Conservation (phyloP, 2,329 filamentous ascomycete species). For the Aspergillus sp. region DNA sequence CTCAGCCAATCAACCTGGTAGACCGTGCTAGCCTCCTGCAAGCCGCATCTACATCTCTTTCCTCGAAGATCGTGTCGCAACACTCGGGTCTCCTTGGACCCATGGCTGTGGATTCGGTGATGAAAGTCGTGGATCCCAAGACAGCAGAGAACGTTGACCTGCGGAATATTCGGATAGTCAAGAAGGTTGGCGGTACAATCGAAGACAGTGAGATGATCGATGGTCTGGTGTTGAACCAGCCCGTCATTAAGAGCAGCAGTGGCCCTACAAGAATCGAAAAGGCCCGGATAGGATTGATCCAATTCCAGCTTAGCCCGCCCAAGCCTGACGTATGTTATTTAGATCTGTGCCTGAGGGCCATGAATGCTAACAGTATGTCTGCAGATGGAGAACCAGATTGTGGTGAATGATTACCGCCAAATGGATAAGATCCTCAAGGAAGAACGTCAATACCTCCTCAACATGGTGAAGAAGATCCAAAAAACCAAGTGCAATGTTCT, state of each 20-base stretch:
- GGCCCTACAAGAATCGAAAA: constrained; percentile 93
- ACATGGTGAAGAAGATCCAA: constrained; percentile 99
- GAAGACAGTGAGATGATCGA: constrained; percentile 97
- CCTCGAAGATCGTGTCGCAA: constrained; percentile 97
- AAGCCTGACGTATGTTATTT: constrained; percentile 75
- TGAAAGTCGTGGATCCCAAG: constrained; percentile 91
- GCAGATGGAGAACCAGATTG: constrained; percentile 98
- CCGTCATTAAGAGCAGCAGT: constrained; percentile 85
- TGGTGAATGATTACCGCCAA: constrained; percentile 98
- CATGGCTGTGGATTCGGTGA: constrained; percentile 95
- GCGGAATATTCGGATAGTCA: constrained; percentile 91
- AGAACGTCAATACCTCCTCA: constrained; percentile 93
- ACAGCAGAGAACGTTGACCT: constrained; percentile 94
- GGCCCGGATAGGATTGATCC: constrained; percentile 90
- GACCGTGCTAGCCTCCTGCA: constrained; percentile 88
- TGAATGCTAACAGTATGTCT: not conserved
- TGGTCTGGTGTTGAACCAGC: constrained; percentile 83
- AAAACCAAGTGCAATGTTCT: constrained; percentile 99
- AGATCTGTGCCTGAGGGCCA: not conserved
- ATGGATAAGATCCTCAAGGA: constrained; percentile 99
- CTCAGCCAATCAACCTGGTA: constrained; percentile 78
- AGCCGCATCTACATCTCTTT: constrained; percentile 92
- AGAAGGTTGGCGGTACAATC: constrained; percentile 96
- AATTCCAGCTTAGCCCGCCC: constrained; percentile 96
- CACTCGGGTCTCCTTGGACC: constrained; percentile 91